Base-by-base conservation (phyloP, 2,329 filamentous ascomycete genomes). In the Trichoderma semiorbis region DNA sequence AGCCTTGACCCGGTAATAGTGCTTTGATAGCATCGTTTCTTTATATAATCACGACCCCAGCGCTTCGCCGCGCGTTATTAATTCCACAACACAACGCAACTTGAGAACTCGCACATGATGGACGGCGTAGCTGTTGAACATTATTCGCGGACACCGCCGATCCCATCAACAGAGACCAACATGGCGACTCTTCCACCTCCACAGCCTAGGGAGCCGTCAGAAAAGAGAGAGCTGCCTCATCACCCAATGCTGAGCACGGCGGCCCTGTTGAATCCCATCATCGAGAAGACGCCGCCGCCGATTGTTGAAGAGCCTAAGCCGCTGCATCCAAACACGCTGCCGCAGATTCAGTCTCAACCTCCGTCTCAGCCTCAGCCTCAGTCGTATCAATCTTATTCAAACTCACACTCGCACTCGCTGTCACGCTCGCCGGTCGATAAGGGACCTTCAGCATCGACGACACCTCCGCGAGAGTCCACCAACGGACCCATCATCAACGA, bases 201-300 rank as follows among this genome's bases (percentile, higher is more conserved):
- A 43, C 55, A n/a, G 8, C 32, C 28, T 24, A 12, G 28, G 26
- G 58, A 57, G 47, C 57, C 28, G 3, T 60, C 60, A 43, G 68
- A 70, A 39, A 64, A 70, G 50, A 53, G 50, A 34, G 65, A 72
- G 50, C 30, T 69, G 26, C 70, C 69, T 71, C 69, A 65, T 11
- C 69, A 71, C 36, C 36, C 69, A 6, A 63, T 65, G 26, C 36
- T 63, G 11, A 71, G 50, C 53, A 71, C 61, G 14, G 69, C 60
- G 12, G 60, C 47, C n/a, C 18, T 65, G 69, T 30, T 65, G 50
- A 69, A 69, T n/a, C 66, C 66, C 32, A 70, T 70, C 24, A 57
- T 70, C 60, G 68, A 70, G 24, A 70, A 64, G 47, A 24, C 50
- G 53, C 21, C 43, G 47, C 60, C 47, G 60, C 60, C 58, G 24